Evolutionary conservation across 208 protist genomes (phyloP).

Genomic region (Endotrypanum monterogeii): DNA sequence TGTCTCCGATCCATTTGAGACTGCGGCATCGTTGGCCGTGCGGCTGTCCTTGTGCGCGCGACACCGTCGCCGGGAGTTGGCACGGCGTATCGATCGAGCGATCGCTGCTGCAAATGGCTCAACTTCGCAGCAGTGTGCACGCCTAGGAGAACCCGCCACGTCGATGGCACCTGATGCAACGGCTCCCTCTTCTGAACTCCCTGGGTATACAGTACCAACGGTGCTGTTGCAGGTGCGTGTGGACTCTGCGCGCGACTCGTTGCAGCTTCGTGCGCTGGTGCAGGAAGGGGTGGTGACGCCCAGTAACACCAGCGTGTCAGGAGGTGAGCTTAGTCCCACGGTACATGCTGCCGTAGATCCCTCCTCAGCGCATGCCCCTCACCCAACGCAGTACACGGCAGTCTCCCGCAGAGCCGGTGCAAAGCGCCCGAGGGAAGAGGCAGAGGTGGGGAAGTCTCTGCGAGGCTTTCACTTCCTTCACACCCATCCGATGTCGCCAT

Average conservation of each 20-base stretch:
- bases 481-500: not conserved
- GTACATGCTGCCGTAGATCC: not conserved
- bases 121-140: not conserved
- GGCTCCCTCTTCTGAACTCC: not conserved
- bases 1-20: not conserved
- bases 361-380: not conserved
- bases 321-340: not conserved
- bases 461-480: not conserved
- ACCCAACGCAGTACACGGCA: not conserved
- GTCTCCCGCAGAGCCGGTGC: too few relatives aligned
- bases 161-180: not conserved
- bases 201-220: not conserved
- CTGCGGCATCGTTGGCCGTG: conserved; percentile 12
- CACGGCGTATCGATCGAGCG: not conserved
- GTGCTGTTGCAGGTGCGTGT: conserved; percentile 27
- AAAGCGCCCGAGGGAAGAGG: conserved; percentile 4
- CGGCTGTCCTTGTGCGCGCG: conserved; percentile 17
- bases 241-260: conserved; percentile 18
- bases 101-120: not conserved
- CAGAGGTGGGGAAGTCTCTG: not conserved
- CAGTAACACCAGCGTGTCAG: not conserved
- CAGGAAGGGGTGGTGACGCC: not conserved
- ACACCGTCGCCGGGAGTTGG: conserved; percentile 17
- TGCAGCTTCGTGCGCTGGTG: conserved; percentile 25
- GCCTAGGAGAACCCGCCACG: not conserved